Conservation (phyloP, 225 moss, liverwort and hornwort species). For the Thuidium tamariscinum region DNA sequence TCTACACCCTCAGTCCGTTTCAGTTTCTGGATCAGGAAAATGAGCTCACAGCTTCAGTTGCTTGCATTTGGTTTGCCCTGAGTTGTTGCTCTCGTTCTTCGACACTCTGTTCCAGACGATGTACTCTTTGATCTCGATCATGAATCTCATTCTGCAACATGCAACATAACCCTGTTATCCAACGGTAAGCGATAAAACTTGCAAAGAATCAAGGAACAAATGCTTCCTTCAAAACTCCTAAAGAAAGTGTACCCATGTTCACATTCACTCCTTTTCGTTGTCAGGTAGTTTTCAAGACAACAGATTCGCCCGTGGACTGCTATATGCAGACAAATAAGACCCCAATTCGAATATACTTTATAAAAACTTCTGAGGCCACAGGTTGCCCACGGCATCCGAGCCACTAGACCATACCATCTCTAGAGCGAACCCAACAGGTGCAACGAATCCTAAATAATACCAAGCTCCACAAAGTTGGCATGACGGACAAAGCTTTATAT, state of each 20-base stretch:
- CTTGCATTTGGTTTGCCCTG: conserved; percentile 80
- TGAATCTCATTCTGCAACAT: conserved; percentile 60
- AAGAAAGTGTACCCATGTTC: neutral
- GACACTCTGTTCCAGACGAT: conserved; percentile 67
- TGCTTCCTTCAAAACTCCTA: neutral
- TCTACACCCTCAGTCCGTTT: neutral
- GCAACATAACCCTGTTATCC: neutral
- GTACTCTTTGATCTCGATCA: conserved; percentile 78
- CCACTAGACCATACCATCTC: neutral
- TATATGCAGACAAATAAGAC: neutral
- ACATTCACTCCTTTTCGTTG: neutral
- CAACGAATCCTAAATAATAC: neutral
- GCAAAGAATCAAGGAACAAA: neutral
- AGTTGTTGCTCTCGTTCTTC: conserved; percentile 87
- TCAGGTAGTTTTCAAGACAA: neutral
- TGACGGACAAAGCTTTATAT: neutral
- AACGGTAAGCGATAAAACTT: neutral
- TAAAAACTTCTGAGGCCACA: neutral
- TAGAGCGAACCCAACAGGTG: neutral
- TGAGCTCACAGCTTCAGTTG: conserved; percentile 81
- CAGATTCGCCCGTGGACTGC: neutral
- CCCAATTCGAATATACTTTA: neutral
- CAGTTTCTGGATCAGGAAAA: neutral
- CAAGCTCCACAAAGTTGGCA: neutral
- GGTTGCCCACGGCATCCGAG: neutral